Base-by-base conservation (phyloP, 306 rosid genomes). In the Canavalia ensiformis region DNA sequence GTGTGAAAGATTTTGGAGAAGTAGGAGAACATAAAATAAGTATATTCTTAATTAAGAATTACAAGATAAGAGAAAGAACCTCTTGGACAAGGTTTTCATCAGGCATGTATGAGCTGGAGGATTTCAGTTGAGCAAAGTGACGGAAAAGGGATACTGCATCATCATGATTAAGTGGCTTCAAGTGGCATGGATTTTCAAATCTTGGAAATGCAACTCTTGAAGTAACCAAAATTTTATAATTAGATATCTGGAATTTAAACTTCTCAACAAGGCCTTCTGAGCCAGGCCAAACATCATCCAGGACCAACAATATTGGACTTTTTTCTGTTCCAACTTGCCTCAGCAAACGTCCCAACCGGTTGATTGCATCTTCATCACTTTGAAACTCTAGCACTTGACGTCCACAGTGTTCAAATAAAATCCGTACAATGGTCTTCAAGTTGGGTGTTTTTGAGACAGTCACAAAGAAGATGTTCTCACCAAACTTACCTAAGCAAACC, bases 201-300 rank as follows among this genome's bases (percentile, higher is more conserved):
- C 85, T 80, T 29, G 71, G 75, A 68, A 94, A 85, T 69, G 59
- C 78, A 56, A 54, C 79, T 66, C 92, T 82, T 50, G 95, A 90
- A 54, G 95, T 90, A 63, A 89, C 95, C 86, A 93, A 55, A 72
- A 91, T 72, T 82, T 91, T 93, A 81, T 78, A 87, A 62, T 64
- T 31, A 44, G 87, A 42, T 18, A 83, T 25, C 31, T 76, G 30
- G 10, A 86, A 84, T 31, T 45, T 37, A 5, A 91, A 82, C 28
- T 75, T 85, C 5, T 86, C 88, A 65, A 86, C 75, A 66, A 90
- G 84, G 68, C 37, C 12, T 76, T 80, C 88, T 52, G 94, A 81
- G 12, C 75, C 87, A 8, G 56, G 73, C 92, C 94, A 88, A 72
- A 92, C 92, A 86, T 89, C 94, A 80, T 92, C 97, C 46, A 92